phyloP scores from a whole-genome alignment of 768 basidiomycete genomes.

The Rhodocollybia butyracea region DNA sequence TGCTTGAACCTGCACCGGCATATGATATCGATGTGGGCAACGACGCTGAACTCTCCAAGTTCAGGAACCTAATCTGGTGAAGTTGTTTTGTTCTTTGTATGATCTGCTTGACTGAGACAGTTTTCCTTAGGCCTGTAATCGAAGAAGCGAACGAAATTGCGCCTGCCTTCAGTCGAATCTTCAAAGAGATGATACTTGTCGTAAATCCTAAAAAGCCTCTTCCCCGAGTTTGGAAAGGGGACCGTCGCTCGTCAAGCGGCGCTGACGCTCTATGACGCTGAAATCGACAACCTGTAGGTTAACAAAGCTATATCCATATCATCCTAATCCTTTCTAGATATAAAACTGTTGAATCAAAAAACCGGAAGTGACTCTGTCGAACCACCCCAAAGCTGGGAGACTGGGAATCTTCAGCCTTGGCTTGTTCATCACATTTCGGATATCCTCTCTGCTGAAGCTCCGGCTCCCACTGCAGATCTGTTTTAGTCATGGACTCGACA shows the following conservation, averaged over 20 bases:
- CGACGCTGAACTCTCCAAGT: conserved; percentile 15
- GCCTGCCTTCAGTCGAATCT: conserved; percentile 40
- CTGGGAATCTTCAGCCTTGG: conserved; percentile 15
- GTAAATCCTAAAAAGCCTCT: conserved; percentile 36
- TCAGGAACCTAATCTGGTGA: conserved; percentile 27
- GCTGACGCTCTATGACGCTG: conserved; percentile 32
- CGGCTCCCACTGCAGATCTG: conserved; percentile 17
- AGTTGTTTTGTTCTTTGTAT: conserved; percentile 16
- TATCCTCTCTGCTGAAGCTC: conserved; percentile 22
- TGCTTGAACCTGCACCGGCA: conserved; percentile 24
- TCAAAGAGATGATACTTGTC: conserved; percentile 51
- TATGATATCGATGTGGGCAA: conserved; percentile 26
- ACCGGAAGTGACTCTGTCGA: conserved; percentile 1
- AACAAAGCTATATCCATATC: conserved; percentile 17
- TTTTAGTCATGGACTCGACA: conserved; percentile 29
- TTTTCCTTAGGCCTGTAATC: conserved; percentile 29
- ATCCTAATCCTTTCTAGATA: conserved; percentile 14
- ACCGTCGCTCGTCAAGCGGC: conserved; percentile 40
- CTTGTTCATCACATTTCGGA: conserved; percentile 17
- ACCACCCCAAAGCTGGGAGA: conserved; percentile 10
- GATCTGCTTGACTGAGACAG: background rate
- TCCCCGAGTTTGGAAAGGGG: conserved; percentile 41
- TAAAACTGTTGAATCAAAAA: background rate
- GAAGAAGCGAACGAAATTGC: conserved; percentile 39
- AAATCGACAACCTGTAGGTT: conserved; percentile 37